Conservation (phyloP, 352 stramenopile genomes). For the Phytopythium vexans region DNA sequence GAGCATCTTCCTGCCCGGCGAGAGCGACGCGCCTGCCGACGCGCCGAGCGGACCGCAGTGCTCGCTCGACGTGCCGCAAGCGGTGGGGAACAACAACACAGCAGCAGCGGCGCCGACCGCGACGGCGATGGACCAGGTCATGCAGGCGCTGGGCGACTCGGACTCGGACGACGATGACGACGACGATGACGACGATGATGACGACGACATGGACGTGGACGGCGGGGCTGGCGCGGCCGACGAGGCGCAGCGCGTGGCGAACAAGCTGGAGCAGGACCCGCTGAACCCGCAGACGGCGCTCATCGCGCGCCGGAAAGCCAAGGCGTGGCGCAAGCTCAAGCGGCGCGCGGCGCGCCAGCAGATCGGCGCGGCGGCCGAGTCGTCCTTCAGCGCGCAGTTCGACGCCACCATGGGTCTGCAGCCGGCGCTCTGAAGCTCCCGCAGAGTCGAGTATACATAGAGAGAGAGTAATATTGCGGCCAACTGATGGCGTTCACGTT, state of each 20-base stretch:
- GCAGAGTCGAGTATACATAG: too few species aligned
- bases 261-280: slow-evolving; percentile 53
- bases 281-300: slow-evolving; percentile 39
- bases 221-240: slow-evolving; percentile 22
- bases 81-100: background rate
- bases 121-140: slow-evolving; percentile 23
- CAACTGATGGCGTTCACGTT: too few species aligned
- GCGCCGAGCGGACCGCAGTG: slow-evolving; percentile 33
- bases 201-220: slow-evolving; percentile 52
- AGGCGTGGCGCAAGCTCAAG: slow-evolving; percentile 78
- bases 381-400: slow-evolving; percentile 57
- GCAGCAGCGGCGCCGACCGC: background rate
- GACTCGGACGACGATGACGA: slow-evolving; percentile 57
- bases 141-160: slow-evolving; percentile 38
- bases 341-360: slow-evolving; percentile 57
- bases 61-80: slow-evolving; percentile 15
- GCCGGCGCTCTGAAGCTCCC: slow-evolving; percentile 18
- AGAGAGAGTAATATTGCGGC: too few species aligned
- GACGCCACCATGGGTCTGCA: slow-evolving; percentile 41
- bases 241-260: slow-evolving; percentile 37
- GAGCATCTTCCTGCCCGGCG: slow-evolving; percentile 49
- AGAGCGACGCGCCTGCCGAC: slow-evolving; percentile 20
- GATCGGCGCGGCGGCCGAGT: slow-evolving; percentile 47
- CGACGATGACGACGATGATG: slow-evolving; percentile 28
- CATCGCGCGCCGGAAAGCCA: slow-evolving; percentile 52